Base-by-base conservation (phyloP, 2,329 filamentous ascomycete species). In the Cephalotrichum gorgonifer region DNA sequence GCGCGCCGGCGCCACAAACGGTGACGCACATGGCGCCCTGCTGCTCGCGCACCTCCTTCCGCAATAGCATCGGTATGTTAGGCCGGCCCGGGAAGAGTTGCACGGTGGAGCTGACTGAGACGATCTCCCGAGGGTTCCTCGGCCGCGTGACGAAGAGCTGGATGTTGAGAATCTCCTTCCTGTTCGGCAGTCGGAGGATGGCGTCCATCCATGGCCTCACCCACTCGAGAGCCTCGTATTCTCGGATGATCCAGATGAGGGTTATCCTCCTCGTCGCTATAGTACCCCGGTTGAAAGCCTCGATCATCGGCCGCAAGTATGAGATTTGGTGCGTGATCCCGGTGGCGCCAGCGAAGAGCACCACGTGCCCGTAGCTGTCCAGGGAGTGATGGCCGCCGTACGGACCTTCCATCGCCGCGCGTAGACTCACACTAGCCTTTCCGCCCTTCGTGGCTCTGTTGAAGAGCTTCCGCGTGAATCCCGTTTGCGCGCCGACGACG, bases 251-350 rank as follows among this genome's bases (percentile, higher is more conserved):
- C 93, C 93, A 97, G 52, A 96, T 80, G 7, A 97, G 79, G 1
- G 85, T 87, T 43, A 97, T 70, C 38, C 84, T 81, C 47, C 89
- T 83, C 3, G 88, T 88, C 4, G 91, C 89, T 33, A 89, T 81
- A 1, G 82, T 89, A 51, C 81, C 79, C 1, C 79, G 71, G 48
- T 80, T 79, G 64, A 78, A 85, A 4, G 85, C 85, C 48, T 81
- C 69, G 51, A 91, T 76, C 4, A 91, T 72, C 47, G 93, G 84
- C 49, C 82, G 83, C 8, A 96, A 77, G 64, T 94, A 95, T 30
- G 89, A 87, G 27, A 97, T 79, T 63, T 95, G 89, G 64, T 97
- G 91, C 1, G 91, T 95, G 67, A 98, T 97, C 53, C 93, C 93
- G 5, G 93, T 89, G 50, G 91, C 88, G 50, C 89, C 90, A 12